phyloP scores from a whole-genome alignment of 2,329 filamentous ascomycete species.

The Daldinia eschscholtzii region DNA sequence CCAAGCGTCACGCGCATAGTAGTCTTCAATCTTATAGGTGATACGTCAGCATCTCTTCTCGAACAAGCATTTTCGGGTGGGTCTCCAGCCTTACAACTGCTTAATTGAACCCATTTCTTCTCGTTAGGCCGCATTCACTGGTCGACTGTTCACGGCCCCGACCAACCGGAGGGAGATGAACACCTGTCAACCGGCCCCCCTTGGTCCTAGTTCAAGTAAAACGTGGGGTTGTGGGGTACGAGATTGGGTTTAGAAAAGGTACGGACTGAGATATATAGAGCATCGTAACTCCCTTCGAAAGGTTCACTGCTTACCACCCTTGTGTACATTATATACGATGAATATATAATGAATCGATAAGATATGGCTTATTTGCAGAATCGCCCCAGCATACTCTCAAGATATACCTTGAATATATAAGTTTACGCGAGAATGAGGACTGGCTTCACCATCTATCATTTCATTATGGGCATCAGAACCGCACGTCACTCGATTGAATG shows the following conservation, averaged over 20 bases:
- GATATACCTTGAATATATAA: too few species aligned
- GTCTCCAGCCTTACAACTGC: constrained; percentile 13
- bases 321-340: not conserved
- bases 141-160: constrained; percentile 22
- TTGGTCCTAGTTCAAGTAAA: constrained; percentile 16
- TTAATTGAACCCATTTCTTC: constrained; percentile 15
- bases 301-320: not conserved
- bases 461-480: not conserved
- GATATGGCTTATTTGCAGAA: not conserved
- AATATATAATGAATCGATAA: not conserved
- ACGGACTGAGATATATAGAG: constrained; percentile 27
- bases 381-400: not conserved
- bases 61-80: constrained; percentile 16
- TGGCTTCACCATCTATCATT: not conserved
- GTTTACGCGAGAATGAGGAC: not conserved
- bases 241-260: constrained; percentile 40
- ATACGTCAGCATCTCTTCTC: constrained; percentile 3
- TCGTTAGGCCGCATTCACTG: constrained; percentile 33
- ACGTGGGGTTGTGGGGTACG: constrained; percentile 50
- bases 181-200: constrained; percentile 45
- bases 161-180: constrained; percentile 47
- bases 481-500: constrained; percentile 4
- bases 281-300: constrained; percentile 18
- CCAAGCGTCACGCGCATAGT: not conserved
- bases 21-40: constrained; percentile 1